Base-by-base conservation (phyloP, 176 grass and related monocot genomes). In the Poa pratensis region DNA sequence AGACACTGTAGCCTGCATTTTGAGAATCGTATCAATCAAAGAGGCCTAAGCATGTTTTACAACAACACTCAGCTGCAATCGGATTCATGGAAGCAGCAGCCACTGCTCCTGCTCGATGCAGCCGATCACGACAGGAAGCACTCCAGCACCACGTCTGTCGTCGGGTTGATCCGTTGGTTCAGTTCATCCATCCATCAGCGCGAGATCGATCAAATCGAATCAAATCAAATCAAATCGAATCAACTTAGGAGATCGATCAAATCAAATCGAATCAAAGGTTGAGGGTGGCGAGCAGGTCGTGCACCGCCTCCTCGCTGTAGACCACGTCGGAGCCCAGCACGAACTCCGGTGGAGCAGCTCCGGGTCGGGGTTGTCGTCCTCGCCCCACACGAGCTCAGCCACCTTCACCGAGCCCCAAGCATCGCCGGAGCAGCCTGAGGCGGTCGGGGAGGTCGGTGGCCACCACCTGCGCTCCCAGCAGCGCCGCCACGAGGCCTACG, bases 311-410 rank as follows among this genome's bases (percentile, higher is more conserved):
- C 30, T 30, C 30, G 30, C 30, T 30, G 30, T 30, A 30, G 20
- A 98, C 86, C 39, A 98, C 87, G 20, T 98, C 93, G 1, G 89
- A 98, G 64, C 95, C 95, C 20, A 98, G 82, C 78, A 98, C 89
- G 61, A 94, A 88, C 35, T 97, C 84, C 10, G 83, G 7, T 90
- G 58, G 0, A 88, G 27, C 22, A 94, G 70, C 0, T 92, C 92
- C 6, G 83, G 39, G 74, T n/a, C 79, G 1, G 85, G 73, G 1
- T 93, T 82, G 27, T 93, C 89, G 3, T 91, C 85, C 16, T 94
- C 93, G 7, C 91, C 96, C 96, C 91, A 95, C 9, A 87, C 86
- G 26, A 98, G 91, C 77, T 92, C 91, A 11, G 66, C 39, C 51
- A 94, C 85, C 19, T 12, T 59, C 20, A 89, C 90, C 3, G 84